Conservation (phyloP, 2,329 filamentous ascomycete species). For the Aureobasidium sp. region DNA sequence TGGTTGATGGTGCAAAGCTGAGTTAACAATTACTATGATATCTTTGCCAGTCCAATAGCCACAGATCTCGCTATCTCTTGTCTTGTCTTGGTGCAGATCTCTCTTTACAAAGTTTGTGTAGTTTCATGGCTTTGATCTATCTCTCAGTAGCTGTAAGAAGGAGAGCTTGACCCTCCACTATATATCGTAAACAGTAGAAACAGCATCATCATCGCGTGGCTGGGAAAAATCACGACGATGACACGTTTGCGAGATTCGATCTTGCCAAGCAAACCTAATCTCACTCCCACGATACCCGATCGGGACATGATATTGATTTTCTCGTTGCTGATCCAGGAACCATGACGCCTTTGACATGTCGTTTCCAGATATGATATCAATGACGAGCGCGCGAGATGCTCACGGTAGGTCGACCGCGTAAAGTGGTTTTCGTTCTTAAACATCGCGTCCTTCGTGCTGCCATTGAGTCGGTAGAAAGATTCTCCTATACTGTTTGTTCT, state of each 20-base stretch:
- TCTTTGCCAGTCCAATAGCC: no score
- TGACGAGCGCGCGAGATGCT: conserved; percentile 5
- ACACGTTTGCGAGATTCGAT: not conserved
- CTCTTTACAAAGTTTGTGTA: not conserved
- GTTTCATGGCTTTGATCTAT: no score
- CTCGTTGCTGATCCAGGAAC: conserved; percentile 1
- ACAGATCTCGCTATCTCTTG: no score
- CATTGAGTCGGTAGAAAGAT: not conserved
- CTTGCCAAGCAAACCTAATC: conserved; percentile 12
- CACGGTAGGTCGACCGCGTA: conserved; percentile 9
- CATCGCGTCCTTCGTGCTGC: not conserved
- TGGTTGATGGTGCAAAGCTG: not conserved
- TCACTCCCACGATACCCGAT: not conserved
- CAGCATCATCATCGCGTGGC: conserved; percentile 3
- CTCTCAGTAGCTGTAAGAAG: no score
- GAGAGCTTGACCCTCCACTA: no score
- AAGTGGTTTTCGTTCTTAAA: conserved; percentile 8
- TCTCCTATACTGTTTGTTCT: not conserved
- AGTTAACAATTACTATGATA: no score
- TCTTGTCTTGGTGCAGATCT: no score
- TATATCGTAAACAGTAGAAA: no score
- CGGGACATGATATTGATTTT: not conserved
- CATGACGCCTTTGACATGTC: conserved; percentile 13
- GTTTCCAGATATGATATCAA: conserved; percentile 2
- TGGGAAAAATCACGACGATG: not conserved